Percentiles rank a stretch among this genome's conserved stretches.
Conservation (phyloP, 345 rosid species). For the Geranium brycei region DNA sequence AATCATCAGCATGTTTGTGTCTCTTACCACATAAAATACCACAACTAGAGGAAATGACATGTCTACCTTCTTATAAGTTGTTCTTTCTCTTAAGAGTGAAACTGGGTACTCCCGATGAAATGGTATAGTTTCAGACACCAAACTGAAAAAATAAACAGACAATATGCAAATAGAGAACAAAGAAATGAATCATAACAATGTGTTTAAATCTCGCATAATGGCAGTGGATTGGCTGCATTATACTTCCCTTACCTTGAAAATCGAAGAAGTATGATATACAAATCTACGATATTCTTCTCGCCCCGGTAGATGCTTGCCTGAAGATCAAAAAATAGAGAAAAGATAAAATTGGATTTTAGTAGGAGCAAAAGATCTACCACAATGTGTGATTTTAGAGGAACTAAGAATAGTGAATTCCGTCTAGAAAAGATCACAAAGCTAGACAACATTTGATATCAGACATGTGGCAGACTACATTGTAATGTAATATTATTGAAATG, state of each 20-base stretch:
- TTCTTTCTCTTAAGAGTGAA: slow-evolving; percentile 42
- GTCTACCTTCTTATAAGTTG: slow-evolving; percentile 54
- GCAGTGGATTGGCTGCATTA: background rate
- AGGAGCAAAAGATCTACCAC: background rate
- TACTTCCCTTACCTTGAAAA: slow-evolving; percentile 53
- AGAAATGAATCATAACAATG: slow-evolving; percentile 1
- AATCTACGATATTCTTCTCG: slow-evolving; percentile 79
- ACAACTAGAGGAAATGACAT: slow-evolving; percentile 3
- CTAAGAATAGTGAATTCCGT: background rate
- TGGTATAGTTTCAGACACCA: slow-evolving; percentile 91
- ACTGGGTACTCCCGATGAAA: slow-evolving; percentile 71
- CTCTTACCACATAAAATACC: background rate
- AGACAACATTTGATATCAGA: background rate
- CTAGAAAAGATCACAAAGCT: background rate
- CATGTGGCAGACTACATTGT: background rate
- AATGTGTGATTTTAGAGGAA: background rate
- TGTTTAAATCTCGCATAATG: background rate
- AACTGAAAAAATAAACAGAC: slow-evolving; percentile 27
- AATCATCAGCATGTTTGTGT: slow-evolving; percentile 1
- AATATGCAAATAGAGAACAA: slow-evolving; percentile 1
- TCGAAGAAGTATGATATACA: slow-evolving; percentile 80
- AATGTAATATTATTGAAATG: background rate
- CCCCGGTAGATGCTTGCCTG: slow-evolving; percentile 73
- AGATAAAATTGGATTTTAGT: background rate
- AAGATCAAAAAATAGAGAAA: background rate